phyloP scores from a whole-genome alignment of 148 eudicot genomes.

The Nepenthes gracilis region DNA sequence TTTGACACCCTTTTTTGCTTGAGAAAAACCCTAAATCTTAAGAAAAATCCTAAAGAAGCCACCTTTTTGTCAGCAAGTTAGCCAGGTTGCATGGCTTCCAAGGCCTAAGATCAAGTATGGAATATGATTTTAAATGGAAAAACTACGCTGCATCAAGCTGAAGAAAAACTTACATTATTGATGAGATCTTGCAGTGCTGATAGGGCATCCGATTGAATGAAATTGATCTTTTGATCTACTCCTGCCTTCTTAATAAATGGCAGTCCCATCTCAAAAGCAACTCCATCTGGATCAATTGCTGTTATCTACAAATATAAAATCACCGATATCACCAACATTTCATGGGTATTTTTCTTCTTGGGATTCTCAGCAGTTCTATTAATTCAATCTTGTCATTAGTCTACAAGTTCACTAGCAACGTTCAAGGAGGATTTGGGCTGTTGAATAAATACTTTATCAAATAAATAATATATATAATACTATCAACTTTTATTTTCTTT shows the following conservation, averaged over 20 bases:
- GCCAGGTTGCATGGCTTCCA: no score
- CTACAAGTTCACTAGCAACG: no score
- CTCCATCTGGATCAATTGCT: slow-evolving; percentile 12
- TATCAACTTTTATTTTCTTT: no score
- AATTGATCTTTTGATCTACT: slow-evolving; percentile 13
- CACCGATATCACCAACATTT: neutral
- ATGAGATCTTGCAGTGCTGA: slow-evolving; percentile 6
- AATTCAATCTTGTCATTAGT: neutral
- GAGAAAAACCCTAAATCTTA: no score
- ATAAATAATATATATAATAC: no score
- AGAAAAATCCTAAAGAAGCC: no score
- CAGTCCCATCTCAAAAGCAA: slow-evolving; percentile 14
- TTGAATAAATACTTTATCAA: no score
- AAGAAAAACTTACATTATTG: slow-evolving; percentile 5
- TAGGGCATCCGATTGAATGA: slow-evolving; percentile 9
- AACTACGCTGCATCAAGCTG: neutral
- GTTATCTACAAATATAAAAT: slow-evolving; percentile 5
- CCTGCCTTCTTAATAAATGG: slow-evolving; percentile 11
- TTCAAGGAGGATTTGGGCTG: no score
- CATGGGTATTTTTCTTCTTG: neutral
- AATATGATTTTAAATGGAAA: no score
- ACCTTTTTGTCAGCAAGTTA: no score
- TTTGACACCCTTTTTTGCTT: no score
- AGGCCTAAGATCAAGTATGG: no score
- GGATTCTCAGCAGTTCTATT: neutral